These are phyloP conservation scores for Hibiscus trionum DNA, from an alignment of 345 rosid species.

Conservation along the genomic window DNA sequence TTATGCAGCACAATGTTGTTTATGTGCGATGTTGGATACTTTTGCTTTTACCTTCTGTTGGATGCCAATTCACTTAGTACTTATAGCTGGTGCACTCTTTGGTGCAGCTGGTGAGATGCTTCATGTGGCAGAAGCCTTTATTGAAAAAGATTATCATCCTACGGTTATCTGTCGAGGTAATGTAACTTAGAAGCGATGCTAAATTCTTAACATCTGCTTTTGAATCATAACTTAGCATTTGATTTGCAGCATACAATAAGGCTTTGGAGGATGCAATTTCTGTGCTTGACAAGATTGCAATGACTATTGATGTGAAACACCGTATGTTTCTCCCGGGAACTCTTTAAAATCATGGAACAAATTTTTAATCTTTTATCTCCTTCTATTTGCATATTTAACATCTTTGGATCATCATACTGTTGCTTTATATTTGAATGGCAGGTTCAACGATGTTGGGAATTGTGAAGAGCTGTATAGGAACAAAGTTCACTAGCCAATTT, in stretches of 20 bases:
- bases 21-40: not conserved
- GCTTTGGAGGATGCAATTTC: conserved; percentile 92
- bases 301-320: conserved; percentile 69
- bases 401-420: not conserved
- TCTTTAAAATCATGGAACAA: not conserved
- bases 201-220: not conserved
- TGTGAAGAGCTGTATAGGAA: conserved; percentile 89
- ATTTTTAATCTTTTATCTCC: not conserved
- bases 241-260: conserved; percentile 31
- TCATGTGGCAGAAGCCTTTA: conserved; percentile 91
- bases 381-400: not conserved
- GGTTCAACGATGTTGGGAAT: conserved; percentile 65
- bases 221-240: conserved; percentile 9
- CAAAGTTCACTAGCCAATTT: conserved; percentile 94
- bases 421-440: conserved; percentile 15
- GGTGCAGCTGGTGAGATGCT: conserved; percentile 95
- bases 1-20: not conserved
- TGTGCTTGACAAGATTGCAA: conserved; percentile 88
- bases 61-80: not conserved
- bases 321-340: conserved; percentile 41
- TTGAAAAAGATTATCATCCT: conserved; percentile 86
- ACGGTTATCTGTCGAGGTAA: conserved; percentile 91
- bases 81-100: not conserved
- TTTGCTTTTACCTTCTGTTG: not conserved
- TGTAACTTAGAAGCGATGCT: not conserved